These are phyloP conservation scores for Fusarium palustre DNA, from an alignment of 2,329 filamentous ascomycete genomes.

Conservation along the genomic window DNA sequence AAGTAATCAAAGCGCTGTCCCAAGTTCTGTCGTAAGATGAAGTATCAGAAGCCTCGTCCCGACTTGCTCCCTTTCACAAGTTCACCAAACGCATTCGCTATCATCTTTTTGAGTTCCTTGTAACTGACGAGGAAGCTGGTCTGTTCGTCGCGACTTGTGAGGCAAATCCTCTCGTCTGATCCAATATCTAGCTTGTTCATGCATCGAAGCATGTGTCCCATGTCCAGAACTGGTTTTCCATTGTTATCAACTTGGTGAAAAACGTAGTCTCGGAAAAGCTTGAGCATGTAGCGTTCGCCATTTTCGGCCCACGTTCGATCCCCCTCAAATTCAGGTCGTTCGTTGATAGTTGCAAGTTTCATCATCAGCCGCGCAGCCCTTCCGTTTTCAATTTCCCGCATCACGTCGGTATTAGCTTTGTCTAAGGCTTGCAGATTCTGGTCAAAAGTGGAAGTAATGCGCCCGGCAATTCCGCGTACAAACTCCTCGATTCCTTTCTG, in stretches of 20 bases:
- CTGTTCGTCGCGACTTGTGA: slow-evolving; percentile 91
- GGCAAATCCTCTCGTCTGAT: slow-evolving; percentile 83
- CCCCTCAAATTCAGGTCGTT: slow-evolving; percentile 85
- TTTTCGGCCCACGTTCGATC: slow-evolving; percentile 89
- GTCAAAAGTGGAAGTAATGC: slow-evolving; percentile 81
- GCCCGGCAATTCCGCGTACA: slow-evolving; percentile 79
- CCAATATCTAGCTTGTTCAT: slow-evolving; percentile 95
- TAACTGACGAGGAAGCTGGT: slow-evolving; percentile 90
- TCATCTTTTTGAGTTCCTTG: slow-evolving; percentile 82
- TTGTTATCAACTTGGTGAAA: slow-evolving; percentile 94
- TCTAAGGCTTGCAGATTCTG: slow-evolving; percentile 84
- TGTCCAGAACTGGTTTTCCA: slow-evolving; percentile 83
- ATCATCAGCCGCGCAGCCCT: slow-evolving; percentile 81
- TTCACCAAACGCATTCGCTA: slow-evolving; percentile 68
- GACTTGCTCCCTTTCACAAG: slow-evolving; percentile 62
- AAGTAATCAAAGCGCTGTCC: slow-evolving; percentile 28
- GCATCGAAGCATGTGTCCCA: slow-evolving; percentile 87
- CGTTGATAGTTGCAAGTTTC: slow-evolving; percentile 90
- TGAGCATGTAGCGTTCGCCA: slow-evolving; percentile 90
- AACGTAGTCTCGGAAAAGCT: slow-evolving; percentile 95
- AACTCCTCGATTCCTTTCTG: slow-evolving; percentile 84
- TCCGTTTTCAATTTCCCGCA: slow-evolving; percentile 88
- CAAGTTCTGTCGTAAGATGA: slow-evolving; percentile 12
- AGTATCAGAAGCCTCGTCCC: slow-evolving; percentile 51
- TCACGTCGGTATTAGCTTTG: slow-evolving; percentile 76